phyloP scores from a whole-genome alignment of 352 stramenopile genomes.

The Pythium graminicola region DNA sequence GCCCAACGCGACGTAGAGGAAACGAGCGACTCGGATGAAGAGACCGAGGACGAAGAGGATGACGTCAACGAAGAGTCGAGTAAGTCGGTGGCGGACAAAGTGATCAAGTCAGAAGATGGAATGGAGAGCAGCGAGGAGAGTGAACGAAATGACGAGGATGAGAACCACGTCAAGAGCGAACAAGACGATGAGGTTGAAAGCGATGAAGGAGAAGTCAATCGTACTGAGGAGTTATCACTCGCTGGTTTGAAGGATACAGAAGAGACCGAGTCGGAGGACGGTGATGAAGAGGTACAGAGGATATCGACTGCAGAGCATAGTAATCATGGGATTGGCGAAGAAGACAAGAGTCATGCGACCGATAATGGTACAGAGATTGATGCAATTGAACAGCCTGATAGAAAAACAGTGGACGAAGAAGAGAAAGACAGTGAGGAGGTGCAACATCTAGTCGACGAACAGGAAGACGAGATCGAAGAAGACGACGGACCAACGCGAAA shows the following conservation, averaged over 20 bases:
- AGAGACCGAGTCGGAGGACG: neutral
- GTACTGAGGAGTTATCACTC: neutral
- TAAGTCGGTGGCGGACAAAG: neutral
- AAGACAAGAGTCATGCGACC: too few relatives aligned
- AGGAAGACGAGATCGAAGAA: conserved; percentile 14
- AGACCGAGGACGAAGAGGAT: neutral
- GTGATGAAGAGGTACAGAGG: neutral
- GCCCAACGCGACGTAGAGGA: conserved; percentile 7
- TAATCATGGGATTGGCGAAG: too few relatives aligned
- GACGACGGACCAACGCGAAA: conserved; percentile 4
- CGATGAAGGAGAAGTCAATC: neutral
- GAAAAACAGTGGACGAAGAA: too few relatives aligned
- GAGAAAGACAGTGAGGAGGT: conserved; percentile 7
- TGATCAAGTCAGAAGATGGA: neutral
- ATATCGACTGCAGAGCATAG: too few relatives aligned
- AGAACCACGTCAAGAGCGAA: neutral
- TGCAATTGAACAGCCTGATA: too few relatives aligned
- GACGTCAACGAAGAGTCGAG: conserved; percentile 11
- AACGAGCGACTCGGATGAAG: conserved; percentile 2
- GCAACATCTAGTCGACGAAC: conserved; percentile 1
- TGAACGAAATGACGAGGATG: too few relatives aligned
- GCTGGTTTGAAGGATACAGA: neutral
- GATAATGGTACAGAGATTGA: too few relatives aligned
- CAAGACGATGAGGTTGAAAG: neutral
- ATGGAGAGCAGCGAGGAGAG: neutral